These are phyloP conservation scores for Monascus purpureus DNA, from an alignment of 495 filamentous ascomycete genomes.

Conservation along the genomic window DNA sequence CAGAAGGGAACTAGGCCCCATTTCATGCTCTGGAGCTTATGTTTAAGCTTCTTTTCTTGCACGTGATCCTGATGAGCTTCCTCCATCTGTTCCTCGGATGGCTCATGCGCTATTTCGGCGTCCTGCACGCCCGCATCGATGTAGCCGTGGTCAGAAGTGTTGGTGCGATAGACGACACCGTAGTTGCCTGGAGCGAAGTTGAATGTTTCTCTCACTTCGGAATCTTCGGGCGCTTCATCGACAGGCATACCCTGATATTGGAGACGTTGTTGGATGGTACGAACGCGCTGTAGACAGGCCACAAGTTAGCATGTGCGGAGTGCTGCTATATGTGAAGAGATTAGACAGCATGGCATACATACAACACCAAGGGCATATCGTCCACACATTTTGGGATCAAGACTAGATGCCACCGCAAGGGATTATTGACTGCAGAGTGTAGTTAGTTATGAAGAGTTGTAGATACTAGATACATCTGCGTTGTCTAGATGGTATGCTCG, in stretches of 20 bases:
- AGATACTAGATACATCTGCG: too few relatives aligned
- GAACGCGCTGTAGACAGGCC: constrained; percentile 28
- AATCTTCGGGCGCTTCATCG: constrained; percentile 62
- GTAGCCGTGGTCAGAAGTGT: constrained; percentile 41
- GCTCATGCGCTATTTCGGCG: neutral
- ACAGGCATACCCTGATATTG: constrained; percentile 63
- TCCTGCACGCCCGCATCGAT: constrained; percentile 2
- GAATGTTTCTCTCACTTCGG: constrained; percentile 63
- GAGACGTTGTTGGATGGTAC: constrained; percentile 56
- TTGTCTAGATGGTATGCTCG: too few relatives aligned
- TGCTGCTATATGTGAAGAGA: neutral
- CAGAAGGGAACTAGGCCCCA: constrained; percentile 90
- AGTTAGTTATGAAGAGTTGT: too few relatives aligned
- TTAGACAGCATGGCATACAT: too few relatives aligned
- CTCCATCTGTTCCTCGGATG: neutral
- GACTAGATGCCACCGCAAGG: too few relatives aligned
- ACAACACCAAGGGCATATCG: constrained; percentile 73
- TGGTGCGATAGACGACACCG: constrained; percentile 76
- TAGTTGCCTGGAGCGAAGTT: constrained; percentile 86
- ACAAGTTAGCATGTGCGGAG: constrained; percentile 2
- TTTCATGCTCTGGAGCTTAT: constrained; percentile 82
- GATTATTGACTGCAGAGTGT: too few relatives aligned
- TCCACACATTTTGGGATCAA: constrained; percentile 53
- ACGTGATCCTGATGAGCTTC: constrained; percentile 6
- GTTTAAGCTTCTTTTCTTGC: constrained; percentile 31